Conservation (phyloP, 257 asterid genomes). For the Mitragyna speciosa region DNA sequence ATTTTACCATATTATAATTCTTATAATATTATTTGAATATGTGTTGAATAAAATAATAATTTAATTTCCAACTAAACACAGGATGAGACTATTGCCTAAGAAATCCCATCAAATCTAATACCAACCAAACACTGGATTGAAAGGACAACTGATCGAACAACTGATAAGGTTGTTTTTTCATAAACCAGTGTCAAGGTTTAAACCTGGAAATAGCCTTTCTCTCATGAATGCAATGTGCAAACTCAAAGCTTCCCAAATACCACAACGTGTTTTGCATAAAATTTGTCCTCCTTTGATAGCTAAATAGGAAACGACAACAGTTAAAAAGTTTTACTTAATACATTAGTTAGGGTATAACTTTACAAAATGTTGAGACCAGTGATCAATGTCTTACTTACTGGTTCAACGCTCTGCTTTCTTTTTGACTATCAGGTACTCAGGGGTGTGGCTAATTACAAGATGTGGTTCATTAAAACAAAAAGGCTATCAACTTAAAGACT, state of each 20-base stretch:
- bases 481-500: conserved; percentile 59
- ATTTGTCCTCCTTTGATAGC: background rate
- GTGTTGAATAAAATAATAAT: no score
- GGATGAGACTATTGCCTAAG: no score
- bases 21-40: no score
- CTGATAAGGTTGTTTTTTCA: no score
- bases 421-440: conserved; percentile 63
- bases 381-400: background rate
- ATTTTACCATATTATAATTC: no score
- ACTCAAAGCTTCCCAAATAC: background rate
- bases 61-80: no score
- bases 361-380: background rate
- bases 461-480: conserved; percentile 64
- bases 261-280: background rate
- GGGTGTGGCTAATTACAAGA: conserved; percentile 91
- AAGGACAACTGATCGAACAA: no score
- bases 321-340: no score
- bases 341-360: background rate
- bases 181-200: background rate
- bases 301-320: background rate
- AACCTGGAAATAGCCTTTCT: background rate
- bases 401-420: background rate
- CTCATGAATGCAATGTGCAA: background rate
- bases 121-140: no score
- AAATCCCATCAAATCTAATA: no score